Evolutionary conservation across 2,329 filamentous ascomycete genomes (phyloP), one percentile per base, ranked within the genome.

Genomic region (Colletotrichum tofieldiae): DNA sequence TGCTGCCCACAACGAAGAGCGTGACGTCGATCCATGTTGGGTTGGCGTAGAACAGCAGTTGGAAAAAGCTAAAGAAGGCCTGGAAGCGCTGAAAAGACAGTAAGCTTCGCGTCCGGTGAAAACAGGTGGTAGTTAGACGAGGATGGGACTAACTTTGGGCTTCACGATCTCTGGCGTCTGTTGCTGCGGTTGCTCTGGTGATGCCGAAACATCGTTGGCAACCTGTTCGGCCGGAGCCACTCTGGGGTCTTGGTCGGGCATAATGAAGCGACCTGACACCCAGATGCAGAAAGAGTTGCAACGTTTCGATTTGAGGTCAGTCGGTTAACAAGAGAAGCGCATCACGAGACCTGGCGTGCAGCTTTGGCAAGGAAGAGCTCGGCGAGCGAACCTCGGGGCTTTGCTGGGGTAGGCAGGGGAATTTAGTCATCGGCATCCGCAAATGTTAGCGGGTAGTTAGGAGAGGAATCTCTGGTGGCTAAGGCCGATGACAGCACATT

Each of bases 21-120:
- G 35, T n/a, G 49, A 68, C 47, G 55, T 76, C 74, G 35, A 75
- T 23, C 45, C 66, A 74, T 64, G 74, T 72, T 45, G 75, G 74
- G 45, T 73, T 55, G 45, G 64, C 73, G 37, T 70, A 66, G 62
- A 71, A 62, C 14, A 62, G 20, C 29, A 62, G 66, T 16, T 37
- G 47, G n/a, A 71, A 73, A 49, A 45, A 60, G 54, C 61, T 66
- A 39, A 66, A 71, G 20, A 61, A 32, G 14, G 66, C 51, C 43
- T 71, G 54, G 23, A 61, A 71, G 20, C 41, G 54, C 71, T 73
- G 55, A 39, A 7, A 5, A 20, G n/a, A 52, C 49, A 14, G 52
- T 69, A 20, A 59, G 51, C 45, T 52, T 51, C 55, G n/a, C n/a
- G 47, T 47, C n/a, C 23, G 26, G n/a, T 20, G 29, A 67, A 29